Evolutionary conservation across 2,329 filamentous ascomycete species (phyloP).

Genomic region (Xylaria multiplex): DNA sequence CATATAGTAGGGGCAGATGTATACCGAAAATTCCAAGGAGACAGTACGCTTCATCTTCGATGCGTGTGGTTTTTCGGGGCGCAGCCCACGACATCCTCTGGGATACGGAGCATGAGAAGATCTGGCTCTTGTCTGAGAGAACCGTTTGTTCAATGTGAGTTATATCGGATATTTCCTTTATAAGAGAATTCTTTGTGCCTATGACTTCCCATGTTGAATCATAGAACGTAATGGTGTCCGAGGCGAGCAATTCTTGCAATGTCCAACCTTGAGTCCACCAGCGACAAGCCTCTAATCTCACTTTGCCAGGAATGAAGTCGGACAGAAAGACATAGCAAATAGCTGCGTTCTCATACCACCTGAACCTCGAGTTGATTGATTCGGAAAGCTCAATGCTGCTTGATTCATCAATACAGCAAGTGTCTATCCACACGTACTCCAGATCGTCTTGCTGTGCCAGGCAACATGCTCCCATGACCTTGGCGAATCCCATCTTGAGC

Average conservation of each 20-base stretch:
- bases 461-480: conserved; percentile 36
- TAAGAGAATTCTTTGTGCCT: conserved; percentile 35
- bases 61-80: conserved; percentile 39
- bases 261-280: conserved; percentile 43
- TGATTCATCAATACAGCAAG: conserved; percentile 42
- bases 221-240: conserved; percentile 35
- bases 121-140: conserved; percentile 21
- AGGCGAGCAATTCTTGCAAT: conserved; percentile 41
- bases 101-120: conserved; percentile 25
- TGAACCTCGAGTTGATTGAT: conserved; percentile 41
- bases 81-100: conserved; percentile 44
- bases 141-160: conserved; percentile 34
- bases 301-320: conserved; percentile 31
- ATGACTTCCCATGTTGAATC: conserved; percentile 35
- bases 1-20: conserved; percentile 45
- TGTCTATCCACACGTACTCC: conserved; percentile 41
- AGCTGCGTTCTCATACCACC: conserved; percentile 38
- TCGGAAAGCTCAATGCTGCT: conserved; percentile 41
- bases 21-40: conserved; percentile 45
- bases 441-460: conserved; percentile 30
- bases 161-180: conserved; percentile 30
- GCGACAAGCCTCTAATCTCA: conserved; percentile 30
- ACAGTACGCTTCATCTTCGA: conserved; percentile 45
- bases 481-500: conserved; percentile 26
- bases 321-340: conserved; percentile 38